Conservation (phyloP, 163 green algal genomes). For the Chlamydomonas reinhardtii region DNA sequence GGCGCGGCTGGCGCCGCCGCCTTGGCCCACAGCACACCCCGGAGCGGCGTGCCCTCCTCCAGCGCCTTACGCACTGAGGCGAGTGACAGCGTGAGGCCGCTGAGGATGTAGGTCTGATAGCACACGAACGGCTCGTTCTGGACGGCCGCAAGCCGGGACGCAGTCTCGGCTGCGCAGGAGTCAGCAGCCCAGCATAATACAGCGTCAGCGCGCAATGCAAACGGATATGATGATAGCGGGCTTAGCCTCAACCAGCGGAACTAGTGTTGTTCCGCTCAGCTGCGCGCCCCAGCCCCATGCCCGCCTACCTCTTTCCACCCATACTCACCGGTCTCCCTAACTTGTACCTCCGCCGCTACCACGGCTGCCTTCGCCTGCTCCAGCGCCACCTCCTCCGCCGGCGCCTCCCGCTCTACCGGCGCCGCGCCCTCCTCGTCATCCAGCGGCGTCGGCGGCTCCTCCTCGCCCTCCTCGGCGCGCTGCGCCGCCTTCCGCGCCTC, state of each 20-base stretch:
- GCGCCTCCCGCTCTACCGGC: constrained; percentile 1
- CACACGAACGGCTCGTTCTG: constrained; percentile 40
- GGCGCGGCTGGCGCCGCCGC: constrained; percentile 1
- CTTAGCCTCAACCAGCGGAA: too few relatives aligned
- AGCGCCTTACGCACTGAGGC: constrained; percentile 35
- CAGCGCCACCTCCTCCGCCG: constrained; percentile 37
- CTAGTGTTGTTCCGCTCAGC: too few relatives aligned
- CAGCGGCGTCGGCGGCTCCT: constrained; percentile 10
- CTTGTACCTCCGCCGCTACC: constrained; percentile 8
- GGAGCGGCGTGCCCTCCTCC: constrained; percentile 51
- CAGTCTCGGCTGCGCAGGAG: background rate
- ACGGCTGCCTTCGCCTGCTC: background rate
- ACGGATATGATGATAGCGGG: too few relatives aligned
- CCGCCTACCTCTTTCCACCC: too few relatives aligned
- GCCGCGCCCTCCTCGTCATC: background rate
- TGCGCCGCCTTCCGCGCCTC: constrained; percentile 19
- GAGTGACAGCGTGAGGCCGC: constrained; percentile 46
- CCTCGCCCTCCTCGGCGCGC: constrained; percentile 39
- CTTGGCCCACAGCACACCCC: constrained; percentile 51
- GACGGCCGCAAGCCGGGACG: background rate
- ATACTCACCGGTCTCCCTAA: constrained; percentile 16
- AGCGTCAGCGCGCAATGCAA: too few relatives aligned
- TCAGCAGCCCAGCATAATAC: background rate
- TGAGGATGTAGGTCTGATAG: constrained; percentile 66
- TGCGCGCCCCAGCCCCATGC: too few relatives aligned